Percentiles rank a stretch among this genome's conserved stretches.
Evolutionary conservation across 352 stramenopile species (phyloP).

Genomic region (Globisporangium paddicum): DNA sequence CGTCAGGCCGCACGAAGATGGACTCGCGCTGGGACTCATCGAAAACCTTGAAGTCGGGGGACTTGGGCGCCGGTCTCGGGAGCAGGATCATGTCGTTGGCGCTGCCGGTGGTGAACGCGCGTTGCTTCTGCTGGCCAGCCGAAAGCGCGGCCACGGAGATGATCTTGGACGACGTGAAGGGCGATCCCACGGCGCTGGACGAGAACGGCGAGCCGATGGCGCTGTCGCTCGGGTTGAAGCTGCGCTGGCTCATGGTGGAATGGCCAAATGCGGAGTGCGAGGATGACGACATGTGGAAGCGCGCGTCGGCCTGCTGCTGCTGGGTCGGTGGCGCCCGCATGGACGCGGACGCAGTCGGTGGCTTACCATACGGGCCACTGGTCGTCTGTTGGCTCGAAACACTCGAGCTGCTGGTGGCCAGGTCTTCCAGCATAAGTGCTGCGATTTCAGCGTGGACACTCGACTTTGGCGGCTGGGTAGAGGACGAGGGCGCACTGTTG

Average conservation of each 20-base stretch:
- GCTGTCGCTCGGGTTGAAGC: constrained; percentile 1
- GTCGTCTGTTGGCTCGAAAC: not conserved
- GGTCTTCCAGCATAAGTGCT: constrained; percentile 13
- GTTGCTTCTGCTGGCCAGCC: constrained; percentile 1
- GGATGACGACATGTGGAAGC: not conserved
- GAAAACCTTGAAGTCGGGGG: constrained; percentile 47
- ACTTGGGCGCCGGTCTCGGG: constrained; percentile 1
- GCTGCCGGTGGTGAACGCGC: not conserved
- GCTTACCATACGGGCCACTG: constrained; percentile 6
- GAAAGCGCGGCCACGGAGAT: constrained; percentile 8
- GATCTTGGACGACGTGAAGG: constrained; percentile 14
- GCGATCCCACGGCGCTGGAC: constrained; percentile 3
- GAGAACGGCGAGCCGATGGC: constrained; percentile 2
- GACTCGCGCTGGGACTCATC: constrained; percentile 24
- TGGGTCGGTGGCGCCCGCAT: not conserved
- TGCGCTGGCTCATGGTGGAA: not conserved
- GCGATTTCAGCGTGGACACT: constrained; percentile 14
- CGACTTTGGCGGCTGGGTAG: not conserved
- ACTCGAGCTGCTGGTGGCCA: not conserved
- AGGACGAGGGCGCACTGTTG: not conserved
- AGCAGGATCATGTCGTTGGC: constrained; percentile 31
- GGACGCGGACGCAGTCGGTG: constrained; percentile 1
- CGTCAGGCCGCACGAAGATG: constrained; percentile 20
- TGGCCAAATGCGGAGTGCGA: not conserved
- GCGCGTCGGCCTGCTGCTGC: not conserved